phyloP scores from a whole-genome alignment of 441 rosid genomes.

The Biscutella laevigata region DNA sequence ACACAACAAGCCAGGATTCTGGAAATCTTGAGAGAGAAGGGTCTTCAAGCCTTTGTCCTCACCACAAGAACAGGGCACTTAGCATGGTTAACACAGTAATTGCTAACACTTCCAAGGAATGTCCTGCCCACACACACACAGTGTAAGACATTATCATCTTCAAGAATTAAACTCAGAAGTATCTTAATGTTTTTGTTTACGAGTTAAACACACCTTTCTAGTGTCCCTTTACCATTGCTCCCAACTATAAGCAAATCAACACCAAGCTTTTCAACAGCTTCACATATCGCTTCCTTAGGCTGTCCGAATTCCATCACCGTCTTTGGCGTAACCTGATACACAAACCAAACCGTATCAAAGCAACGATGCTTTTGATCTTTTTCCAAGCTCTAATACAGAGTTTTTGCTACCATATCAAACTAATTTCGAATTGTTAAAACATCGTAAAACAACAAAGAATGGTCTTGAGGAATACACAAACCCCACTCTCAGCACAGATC shows the following conservation, averaged over 20 bases:
- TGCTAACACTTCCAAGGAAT: slow-evolving; percentile 48
- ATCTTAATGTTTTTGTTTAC: background rate
- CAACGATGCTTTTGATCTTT: background rate
- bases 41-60: slow-evolving; percentile 29
- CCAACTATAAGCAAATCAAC: slow-evolving; percentile 52
- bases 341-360: background rate
- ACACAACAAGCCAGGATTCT: slow-evolving; percentile 1
- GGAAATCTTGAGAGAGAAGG: background rate
- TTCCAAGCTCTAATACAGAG: background rate
- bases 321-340: slow-evolving; percentile 40
- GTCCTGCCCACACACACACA: slow-evolving; percentile 31
- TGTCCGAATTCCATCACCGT: slow-evolving; percentile 45
- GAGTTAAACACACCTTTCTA: slow-evolving; percentile 43
- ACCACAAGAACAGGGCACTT: slow-evolving; percentile 46
- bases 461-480: slow-evolving; percentile 1
- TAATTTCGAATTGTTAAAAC: background rate
- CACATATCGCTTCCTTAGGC: slow-evolving; percentile 52
- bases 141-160: background rate
- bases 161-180: background rate
- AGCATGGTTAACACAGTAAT: slow-evolving; percentile 38
- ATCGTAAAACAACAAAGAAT: background rate
- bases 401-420: background rate
- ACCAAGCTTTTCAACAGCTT: slow-evolving; percentile 49
- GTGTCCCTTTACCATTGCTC: slow-evolving; percentile 50
- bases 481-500: slow-evolving; percentile 54